A percentile compares a stretch with the other conserved stretches of the same genome.
Conservation (phyloP, 176 grass and related monocot genomes). For the Raddia distichophylla region DNA sequence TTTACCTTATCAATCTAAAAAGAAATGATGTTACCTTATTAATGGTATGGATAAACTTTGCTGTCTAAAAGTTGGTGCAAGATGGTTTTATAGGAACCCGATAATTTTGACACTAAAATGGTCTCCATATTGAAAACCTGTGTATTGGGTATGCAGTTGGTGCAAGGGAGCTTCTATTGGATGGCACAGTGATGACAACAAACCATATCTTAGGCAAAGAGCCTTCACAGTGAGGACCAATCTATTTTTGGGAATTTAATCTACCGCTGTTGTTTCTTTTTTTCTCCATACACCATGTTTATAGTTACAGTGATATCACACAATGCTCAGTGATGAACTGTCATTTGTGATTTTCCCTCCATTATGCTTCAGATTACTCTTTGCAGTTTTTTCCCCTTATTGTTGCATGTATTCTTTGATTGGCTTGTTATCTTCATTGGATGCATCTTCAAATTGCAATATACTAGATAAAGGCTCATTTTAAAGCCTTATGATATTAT, state of each 20-base stretch:
- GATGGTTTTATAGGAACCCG: not conserved
- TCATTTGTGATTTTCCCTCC: not conserved
- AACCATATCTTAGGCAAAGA: slow-evolving; percentile 92
- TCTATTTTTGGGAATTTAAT: slow-evolving; percentile 6
- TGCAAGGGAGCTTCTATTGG: slow-evolving; percentile 90
- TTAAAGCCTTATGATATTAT: not conserved
- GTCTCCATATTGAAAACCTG: not conserved
- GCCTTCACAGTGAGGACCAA: slow-evolving; percentile 65
- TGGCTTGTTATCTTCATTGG: not conserved
- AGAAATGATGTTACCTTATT: not conserved
- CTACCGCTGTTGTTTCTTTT: not conserved
- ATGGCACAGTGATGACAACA: slow-evolving; percentile 94
- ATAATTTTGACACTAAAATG: not conserved
- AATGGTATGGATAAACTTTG: not conserved
- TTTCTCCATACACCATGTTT: not conserved
- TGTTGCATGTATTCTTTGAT: not conserved
- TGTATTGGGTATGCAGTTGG: slow-evolving; percentile 64
- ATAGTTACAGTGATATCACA: not conserved
- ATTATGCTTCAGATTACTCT: not conserved
- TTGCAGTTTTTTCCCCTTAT: not conserved
- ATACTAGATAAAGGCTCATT: slow-evolving; percentile 6
- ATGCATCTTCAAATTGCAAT: not conserved
- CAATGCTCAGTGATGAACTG: not conserved
- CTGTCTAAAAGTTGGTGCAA: slow-evolving; percentile 6
- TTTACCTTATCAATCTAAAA: not conserved